These are phyloP conservation scores for Aplosporella prunicola DNA, from an alignment of 2,329 filamentous ascomycete species.

Conservation along the genomic window DNA sequence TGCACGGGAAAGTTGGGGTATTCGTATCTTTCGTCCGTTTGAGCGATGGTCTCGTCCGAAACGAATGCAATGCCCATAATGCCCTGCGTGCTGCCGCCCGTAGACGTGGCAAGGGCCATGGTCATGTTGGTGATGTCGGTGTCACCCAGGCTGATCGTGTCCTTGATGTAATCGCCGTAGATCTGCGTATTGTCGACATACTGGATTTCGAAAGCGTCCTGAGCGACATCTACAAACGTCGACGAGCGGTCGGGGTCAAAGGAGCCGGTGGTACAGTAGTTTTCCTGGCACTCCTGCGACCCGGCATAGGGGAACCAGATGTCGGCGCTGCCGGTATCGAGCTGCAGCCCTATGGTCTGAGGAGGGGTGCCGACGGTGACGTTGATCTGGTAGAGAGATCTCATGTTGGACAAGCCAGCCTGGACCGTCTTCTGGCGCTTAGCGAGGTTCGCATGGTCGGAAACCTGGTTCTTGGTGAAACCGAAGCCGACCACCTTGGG, in stretches of 20 bases:
- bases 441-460: slow-evolving; percentile 1
- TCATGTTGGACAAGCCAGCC: slow-evolving; percentile 1
- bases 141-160: slow-evolving; percentile 5
- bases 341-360: slow-evolving; percentile 3
- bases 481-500: slow-evolving; percentile 7
- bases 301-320: slow-evolving; percentile 4
- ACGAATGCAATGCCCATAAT: slow-evolving; percentile 10
- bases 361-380: slow-evolving; percentile 12
- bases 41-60: slow-evolving; percentile 1
- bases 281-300: neutral
- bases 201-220: slow-evolving; percentile 2
- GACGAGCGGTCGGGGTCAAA: slow-evolving; percentile 3
- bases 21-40: neutral
- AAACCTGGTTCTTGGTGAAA: neutral
- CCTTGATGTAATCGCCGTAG: slow-evolving; percentile 4
- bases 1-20: slow-evolving; percentile 63
- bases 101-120: slow-evolving; percentile 5
- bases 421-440: slow-evolving; percentile 5
- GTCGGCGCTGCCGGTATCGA: slow-evolving; percentile 10
- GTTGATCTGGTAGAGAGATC: slow-evolving; percentile 9
- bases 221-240: slow-evolving; percentile 5
- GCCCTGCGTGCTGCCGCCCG: slow-evolving; percentile 1
- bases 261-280: neutral
- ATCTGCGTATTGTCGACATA: slow-evolving; percentile 9
- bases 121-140: slow-evolving; percentile 7